phyloP scores from a whole-genome alignment of 2,329 filamentous ascomycete species.

The Ceratocystis cacaofunesta region DNA sequence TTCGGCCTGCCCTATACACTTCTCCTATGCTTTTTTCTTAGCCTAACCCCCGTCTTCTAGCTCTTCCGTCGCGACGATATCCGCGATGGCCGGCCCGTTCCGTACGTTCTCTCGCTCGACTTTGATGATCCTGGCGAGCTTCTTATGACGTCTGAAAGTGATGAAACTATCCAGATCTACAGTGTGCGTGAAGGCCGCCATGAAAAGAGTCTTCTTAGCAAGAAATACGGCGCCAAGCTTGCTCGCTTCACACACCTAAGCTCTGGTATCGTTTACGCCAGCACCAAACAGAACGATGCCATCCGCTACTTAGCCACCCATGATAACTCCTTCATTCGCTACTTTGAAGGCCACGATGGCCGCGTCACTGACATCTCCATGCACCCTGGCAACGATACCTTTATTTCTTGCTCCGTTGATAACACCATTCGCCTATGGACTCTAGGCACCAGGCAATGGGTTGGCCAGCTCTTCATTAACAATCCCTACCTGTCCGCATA shows the following conservation, averaged over 20 bases:
- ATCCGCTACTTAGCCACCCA: slow-evolving; percentile 81
- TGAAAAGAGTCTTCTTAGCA: slow-evolving; percentile 78
- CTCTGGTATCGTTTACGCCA: slow-evolving; percentile 85
- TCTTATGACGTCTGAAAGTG: slow-evolving; percentile 77
- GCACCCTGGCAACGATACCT: slow-evolving; percentile 75
- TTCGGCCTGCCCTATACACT: not conserved
- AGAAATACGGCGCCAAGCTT: slow-evolving; percentile 92
- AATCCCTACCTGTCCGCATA: slow-evolving; percentile 74
- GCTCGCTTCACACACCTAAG: slow-evolving; percentile 88
- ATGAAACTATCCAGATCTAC: slow-evolving; percentile 92
- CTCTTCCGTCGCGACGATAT: slow-evolving; percentile 45
- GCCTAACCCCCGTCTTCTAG: slow-evolving; percentile 23
- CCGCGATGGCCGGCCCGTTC: slow-evolving; percentile 37
- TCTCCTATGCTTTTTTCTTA: not conserved
- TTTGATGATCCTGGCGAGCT: slow-evolving; percentile 93
- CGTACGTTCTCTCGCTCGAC: slow-evolving; percentile 75
- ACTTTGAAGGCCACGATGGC: slow-evolving; percentile 81
- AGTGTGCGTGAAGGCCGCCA: slow-evolving; percentile 82
- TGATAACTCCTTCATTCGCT: slow-evolving; percentile 91
- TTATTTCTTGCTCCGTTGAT: slow-evolving; percentile 82
- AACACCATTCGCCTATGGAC: slow-evolving; percentile 90
- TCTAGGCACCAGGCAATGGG: slow-evolving; percentile 61
- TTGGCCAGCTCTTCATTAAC: slow-evolving; percentile 66
- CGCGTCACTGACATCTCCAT: slow-evolving; percentile 71
- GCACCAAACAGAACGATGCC: slow-evolving; percentile 83